Base-by-base conservation (phyloP, 139 green algal genomes). In the Microglena sp. region DNA sequence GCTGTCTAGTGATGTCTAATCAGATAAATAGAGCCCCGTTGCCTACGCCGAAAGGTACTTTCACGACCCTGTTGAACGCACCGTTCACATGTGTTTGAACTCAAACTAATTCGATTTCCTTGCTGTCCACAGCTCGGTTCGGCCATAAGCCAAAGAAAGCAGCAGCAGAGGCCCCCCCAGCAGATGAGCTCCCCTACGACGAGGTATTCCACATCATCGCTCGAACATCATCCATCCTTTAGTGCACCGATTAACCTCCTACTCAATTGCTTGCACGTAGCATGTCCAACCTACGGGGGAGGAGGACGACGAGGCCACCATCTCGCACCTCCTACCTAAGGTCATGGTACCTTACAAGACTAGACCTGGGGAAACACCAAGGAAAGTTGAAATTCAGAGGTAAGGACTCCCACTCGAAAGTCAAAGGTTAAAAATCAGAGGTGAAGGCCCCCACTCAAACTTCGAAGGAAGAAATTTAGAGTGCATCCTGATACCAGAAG, bases 311-410 rank as follows among this genome's bases (percentile, higher is more conserved):
- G 73, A 79, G 33, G 59, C 26, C 5, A 56, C 29, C 24, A 54
- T 71, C 4, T 54, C 68, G 0, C 75, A 87, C 62, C 45, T 86
- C 33, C 58, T 84, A 45, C 83, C 78, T n/a, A 84, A 84, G 55
- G 80, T 91, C 2, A 85, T 89, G 75, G 82, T 82, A 15, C 82
- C 80, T 0, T 86, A 75, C 22, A 32, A 72, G 26, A 84, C 78
- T 0, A 68, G 60, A 24, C 67, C 80, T 22, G 80, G 82, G 15
- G 70, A 82, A 36, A 82, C 75, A 0, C 84, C 84, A 0, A 70
- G 84, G 11, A 70, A 77, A 15, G 84, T 90, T n/a, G 60, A 84
- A 35, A 88, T 88, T 24, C 80, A 90, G 40, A 81, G 82, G 78
- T 77, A 31, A 18, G 62, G 24, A 33, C n/a, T 27, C 27, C 46